Base-by-base conservation (phyloP, 306 rosid genomes). In the Cucumis hystrix region DNA sequence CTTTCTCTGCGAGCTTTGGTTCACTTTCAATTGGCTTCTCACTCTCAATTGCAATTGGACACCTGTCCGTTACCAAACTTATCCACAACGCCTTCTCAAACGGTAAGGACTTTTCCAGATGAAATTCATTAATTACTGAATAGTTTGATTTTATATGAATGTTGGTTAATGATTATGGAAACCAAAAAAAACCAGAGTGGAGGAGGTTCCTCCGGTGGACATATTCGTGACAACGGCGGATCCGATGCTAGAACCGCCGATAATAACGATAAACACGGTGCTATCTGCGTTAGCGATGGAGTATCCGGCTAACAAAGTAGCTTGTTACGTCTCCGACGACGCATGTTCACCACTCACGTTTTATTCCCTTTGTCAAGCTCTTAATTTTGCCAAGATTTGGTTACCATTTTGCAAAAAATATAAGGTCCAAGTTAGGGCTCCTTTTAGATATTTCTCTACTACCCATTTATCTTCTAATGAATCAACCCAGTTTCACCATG, bases 321-420 rank as follows among this genome's bases (percentile, higher is more conserved):
- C 94, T 79, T 86, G 90, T 66, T 92, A 90, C 61, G 91, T 91
- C 8, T 93, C 97, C 0, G 98, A 91, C 76, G 98, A 93, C 71
- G 93, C 90, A 0, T 90, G 94, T 56, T 90, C 96, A 4, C 80
- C 84, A 40, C 25, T 74, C 67, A 86, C 84, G 3, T 85, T 76
- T 64, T 89, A 84, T 73, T 85, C 88, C 8, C 91, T 92, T 30
- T 14, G 70, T 0, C 82, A 90, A 83, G 91, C 96, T 2, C 25
- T 86, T 0, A 88, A 86, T 8, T 92, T 89, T 82, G 96, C 97
- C 8, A 40, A 83, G 56, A 43, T 80, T 67, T 91, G 97, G 98
- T 73, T 91, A 4, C 96, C 96, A 5, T 91, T 89, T 69, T 88
- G 98, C 67, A 89, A 84, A 71, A 86, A 86, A 69, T 73, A 89